Evolutionary conservation across 2,329 filamentous ascomycete species (phyloP).

Genomic region (Ceratocystis diversiconidia): DNA sequence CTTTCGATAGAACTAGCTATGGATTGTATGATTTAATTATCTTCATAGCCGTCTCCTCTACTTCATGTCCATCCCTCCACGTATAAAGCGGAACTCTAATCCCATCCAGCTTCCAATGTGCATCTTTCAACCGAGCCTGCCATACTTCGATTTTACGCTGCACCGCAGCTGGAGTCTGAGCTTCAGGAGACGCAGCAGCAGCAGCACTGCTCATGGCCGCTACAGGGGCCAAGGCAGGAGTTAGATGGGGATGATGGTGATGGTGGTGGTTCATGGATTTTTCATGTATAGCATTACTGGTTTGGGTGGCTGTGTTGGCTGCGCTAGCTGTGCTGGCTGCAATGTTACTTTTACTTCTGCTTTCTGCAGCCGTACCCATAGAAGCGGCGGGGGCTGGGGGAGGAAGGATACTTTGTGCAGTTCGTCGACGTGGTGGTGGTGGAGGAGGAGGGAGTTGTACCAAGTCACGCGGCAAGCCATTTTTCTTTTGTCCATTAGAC

Average conservation of each 20-base stretch:
- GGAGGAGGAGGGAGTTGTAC: conserved; percentile 22
- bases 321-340: too few species aligned
- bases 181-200: conserved; percentile 42
- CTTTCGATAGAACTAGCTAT: neutral
- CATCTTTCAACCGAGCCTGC: conserved; percentile 7
- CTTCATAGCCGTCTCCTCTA: conserved; percentile 48
- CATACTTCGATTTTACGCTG: conserved; percentile 14
- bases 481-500: too few species aligned
- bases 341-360: neutral
- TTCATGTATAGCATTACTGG: too few species aligned
- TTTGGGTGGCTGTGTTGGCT: neutral
- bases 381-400: conserved; percentile 6
- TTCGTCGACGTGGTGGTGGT: conserved; percentile 25
- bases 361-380: neutral
- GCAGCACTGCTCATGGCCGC: conserved; percentile 50
- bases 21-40: conserved; percentile 4
- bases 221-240: conserved; percentile 63
- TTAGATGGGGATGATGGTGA: conserved; percentile 20
- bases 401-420: conserved; percentile 18
- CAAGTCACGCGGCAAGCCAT: too few species aligned
- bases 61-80: conserved; percentile 61
- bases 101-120: conserved; percentile 35
- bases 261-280: neutral
- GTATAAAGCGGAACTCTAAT: conserved; percentile 55
- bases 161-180: conserved; percentile 8